Evolutionary conservation across 208 protist genomes (phyloP), one percentile per base, ranked within the genome.

Genomic region (Blechomonas ayalai): DNA sequence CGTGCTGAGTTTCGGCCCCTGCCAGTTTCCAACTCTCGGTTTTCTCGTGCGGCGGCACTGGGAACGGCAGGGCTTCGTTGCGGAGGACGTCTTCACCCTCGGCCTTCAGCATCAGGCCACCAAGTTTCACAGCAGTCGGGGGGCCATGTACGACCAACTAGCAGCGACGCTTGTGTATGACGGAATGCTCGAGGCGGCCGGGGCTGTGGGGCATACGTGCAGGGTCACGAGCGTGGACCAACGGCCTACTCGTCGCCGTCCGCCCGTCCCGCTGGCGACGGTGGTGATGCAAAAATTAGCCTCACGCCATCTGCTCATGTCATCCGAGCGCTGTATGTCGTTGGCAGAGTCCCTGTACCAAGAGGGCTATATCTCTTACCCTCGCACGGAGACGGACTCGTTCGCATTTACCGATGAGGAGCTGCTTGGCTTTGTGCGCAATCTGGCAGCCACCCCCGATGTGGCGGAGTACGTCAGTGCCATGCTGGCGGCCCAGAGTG

Each of bases 251-350:
- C 67, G 59, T 24, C 73, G 77, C 15, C 73, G 52, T 2, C 74
- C 73, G 10, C 98, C 98, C 2, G 52, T 97, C 9, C 98, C 98
- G 0, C 66, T 99, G 8, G 86, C 90, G 18, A 99, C 98, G 0
- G 96, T 99, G n/a, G 84, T 95, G 46, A 36, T 99, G 29, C 97
- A 99, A 59, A 99, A 98, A 45, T 46, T 96, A 0, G 93, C 89
- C 16, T 73, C 96, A 10, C 73, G 63, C 10, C 95, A 97, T 47
- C 72, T 99, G 8, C 69, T 62, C 32, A 90, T 99, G 2, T 56
- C 77, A 8, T 93, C 96, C 4, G 83, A 97, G 47, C 51, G 90
- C 26, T 96, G 96, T 39, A 99, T 99, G 97, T 59, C 70, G 10
- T 59, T 97, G 35, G 85, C 89, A 5, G 88, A 97, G 73, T 71